A percentile compares a stretch with the other conserved stretches of the same genome.
These are phyloP conservation scores for Leccinum griseonigrum DNA, from an alignment of 1,284 basidiomycete genomes.

Conservation along the genomic window DNA sequence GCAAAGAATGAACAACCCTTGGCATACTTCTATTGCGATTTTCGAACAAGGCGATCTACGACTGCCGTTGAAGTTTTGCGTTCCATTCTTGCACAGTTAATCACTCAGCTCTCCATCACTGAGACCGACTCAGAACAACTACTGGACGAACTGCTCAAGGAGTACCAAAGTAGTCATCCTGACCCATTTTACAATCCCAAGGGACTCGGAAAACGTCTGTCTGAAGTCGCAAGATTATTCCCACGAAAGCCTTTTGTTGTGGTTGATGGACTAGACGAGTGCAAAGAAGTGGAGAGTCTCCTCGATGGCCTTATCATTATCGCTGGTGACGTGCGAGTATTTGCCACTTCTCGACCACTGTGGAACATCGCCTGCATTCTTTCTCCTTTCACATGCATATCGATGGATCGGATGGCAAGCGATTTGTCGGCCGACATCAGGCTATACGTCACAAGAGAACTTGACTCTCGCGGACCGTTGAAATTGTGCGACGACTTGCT, in stretches of 20 bases:
- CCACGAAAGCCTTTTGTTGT: conserved; percentile 4
- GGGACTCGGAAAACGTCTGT: conserved; percentile 1
- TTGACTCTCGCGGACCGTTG: conserved; percentile 7
- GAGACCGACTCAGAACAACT: not conserved
- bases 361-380: conserved; percentile 1
- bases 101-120: not conserved
- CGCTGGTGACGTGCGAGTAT: not conserved
- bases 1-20: not conserved
- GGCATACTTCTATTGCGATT: conserved; percentile 19
- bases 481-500: not conserved
- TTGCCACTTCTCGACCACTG: conserved; percentile 6
- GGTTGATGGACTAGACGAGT: conserved; percentile 17
- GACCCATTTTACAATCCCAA: conserved; percentile 9
- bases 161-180: not conserved
- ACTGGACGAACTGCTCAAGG: conserved; percentile 11
- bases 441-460: conserved; percentile 5
- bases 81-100: conserved; percentile 13
- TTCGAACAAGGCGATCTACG: conserved; percentile 5
- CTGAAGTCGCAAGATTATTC: not conserved
- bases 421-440: conserved; percentile 8
- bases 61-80: conserved; percentile 13
- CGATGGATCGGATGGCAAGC: conserved; percentile 4
- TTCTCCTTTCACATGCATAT: conserved; percentile 1
- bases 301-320: not conserved
- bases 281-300: conserved; percentile 3